Evolutionary conservation across 805 yeast species (phyloP).

Genomic region (Metschnikowia bowlesiae): DNA sequence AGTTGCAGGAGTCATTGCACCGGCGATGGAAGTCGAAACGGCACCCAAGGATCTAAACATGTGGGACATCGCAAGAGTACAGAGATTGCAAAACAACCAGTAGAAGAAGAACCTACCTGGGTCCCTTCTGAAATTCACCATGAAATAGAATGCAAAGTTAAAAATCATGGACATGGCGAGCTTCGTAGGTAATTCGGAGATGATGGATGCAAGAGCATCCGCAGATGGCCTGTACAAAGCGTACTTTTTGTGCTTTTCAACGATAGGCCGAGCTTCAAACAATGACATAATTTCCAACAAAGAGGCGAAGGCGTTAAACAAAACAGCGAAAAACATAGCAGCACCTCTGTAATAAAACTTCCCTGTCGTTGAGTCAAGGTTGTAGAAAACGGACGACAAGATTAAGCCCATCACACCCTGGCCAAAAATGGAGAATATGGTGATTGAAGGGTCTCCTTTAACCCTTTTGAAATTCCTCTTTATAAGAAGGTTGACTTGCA

Average conservation of each 20-base stretch:
- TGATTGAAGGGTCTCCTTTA: constrained; percentile 53
- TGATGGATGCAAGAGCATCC: constrained; percentile 59
- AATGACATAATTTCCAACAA: constrained; percentile 56
- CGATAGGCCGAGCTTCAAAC: constrained; percentile 59
- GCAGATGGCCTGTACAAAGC: constrained; percentile 72
- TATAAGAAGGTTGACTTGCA: constrained; percentile 42
- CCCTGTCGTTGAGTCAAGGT: constrained; percentile 43
- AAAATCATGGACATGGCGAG: constrained; percentile 27
- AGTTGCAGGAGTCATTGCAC: constrained; percentile 44
- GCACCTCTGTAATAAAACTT: constrained; percentile 66
- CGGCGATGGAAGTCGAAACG: constrained; percentile 36
- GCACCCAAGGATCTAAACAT: constrained; percentile 41
- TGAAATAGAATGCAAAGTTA: constrained; percentile 29
- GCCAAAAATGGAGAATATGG: constrained; percentile 48
- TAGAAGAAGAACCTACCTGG: constrained; percentile 38
- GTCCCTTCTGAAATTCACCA: constrained; percentile 31
- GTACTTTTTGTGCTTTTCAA: constrained; percentile 66
- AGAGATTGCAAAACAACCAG: constrained; percentile 25
- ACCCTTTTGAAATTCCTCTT: constrained; percentile 52
- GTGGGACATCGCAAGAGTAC: constrained; percentile 34
- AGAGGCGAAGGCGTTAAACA: constrained; percentile 58
- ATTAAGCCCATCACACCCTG: constrained; percentile 54
- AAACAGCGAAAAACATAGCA: constrained; percentile 54
- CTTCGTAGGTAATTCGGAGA: constrained; percentile 64
- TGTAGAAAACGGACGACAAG: constrained; percentile 57